These are phyloP conservation scores for Xylariomycetidae sp. DNA, from an alignment of 2,329 filamentous ascomycete species.

Conservation along the genomic window DNA sequence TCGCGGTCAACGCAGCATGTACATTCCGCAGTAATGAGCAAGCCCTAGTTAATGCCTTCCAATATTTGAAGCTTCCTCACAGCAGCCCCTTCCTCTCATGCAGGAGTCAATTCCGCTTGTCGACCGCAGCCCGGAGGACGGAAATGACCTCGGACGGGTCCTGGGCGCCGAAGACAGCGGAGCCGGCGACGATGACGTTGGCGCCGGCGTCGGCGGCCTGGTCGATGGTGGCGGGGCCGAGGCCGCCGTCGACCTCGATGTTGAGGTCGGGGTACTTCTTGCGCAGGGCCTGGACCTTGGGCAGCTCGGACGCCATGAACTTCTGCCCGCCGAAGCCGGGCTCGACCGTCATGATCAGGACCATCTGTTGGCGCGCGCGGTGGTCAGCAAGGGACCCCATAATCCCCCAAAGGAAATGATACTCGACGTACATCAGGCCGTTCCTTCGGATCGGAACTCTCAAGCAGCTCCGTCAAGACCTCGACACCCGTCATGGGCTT, in stretches of 20 bases:
- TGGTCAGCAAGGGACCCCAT: neutral
- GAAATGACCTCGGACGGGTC: constrained; percentile 82
- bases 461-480: constrained; percentile 86
- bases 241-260: constrained; percentile 93
- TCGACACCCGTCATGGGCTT: constrained; percentile 90
- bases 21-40: too few relatives aligned
- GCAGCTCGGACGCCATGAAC: constrained; percentile 94
- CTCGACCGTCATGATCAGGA: constrained; percentile 96
- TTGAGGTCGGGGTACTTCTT: constrained; percentile 83
- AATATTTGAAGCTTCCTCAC: too few relatives aligned
- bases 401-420: neutral
- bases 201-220: constrained; percentile 92
- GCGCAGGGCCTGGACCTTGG: constrained; percentile 83
- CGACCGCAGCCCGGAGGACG: constrained; percentile 73
- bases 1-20: too few relatives aligned
- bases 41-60: too few relatives aligned
- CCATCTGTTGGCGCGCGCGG: constrained; percentile 64
- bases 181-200: constrained; percentile 96
- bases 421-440: constrained; percentile 72
- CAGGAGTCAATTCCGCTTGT: constrained; percentile 46
- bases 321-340: constrained; percentile 97
- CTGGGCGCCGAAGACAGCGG: constrained; percentile 88
- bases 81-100: too few relatives aligned
- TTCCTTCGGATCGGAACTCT: constrained; percentile 65
- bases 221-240: constrained; percentile 84